Conservation (phyloP, 2,329 filamentous ascomycete species). For the Diplodia corticola region DNA sequence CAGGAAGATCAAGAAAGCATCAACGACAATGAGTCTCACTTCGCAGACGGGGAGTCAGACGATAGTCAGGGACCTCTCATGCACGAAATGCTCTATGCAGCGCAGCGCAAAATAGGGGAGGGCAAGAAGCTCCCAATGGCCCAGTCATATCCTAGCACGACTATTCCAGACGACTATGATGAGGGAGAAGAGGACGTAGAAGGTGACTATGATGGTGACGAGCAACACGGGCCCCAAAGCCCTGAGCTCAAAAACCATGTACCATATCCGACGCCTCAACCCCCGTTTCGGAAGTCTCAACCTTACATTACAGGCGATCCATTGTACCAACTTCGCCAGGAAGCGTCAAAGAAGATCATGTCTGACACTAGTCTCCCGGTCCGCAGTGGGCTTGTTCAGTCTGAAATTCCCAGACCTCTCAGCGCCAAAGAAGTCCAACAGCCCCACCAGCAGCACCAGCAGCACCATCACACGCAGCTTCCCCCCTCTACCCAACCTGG, state of each 20-base stretch:
- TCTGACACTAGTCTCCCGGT: conserved; percentile 2
- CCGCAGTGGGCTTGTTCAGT: not conserved
- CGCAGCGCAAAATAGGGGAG: not conserved
- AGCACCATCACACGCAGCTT: not conserved
- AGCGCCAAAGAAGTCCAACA: not conserved
- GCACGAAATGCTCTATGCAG: not conserved
- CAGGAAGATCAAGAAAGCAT: not conserved
- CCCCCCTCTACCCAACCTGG: not conserved
- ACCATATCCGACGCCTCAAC: not conserved
- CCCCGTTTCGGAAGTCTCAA: not conserved
- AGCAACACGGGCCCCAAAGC: not conserved
- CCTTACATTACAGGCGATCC: not conserved
- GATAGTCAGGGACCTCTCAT: not conserved
- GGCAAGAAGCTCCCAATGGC: not conserved
- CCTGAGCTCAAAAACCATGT: not conserved
- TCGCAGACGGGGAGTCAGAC: not conserved
- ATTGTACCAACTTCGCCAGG: not conserved
- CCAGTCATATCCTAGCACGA: not conserved
- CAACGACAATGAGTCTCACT: not conserved
- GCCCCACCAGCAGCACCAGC: not conserved
- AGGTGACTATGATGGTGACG: not conserved
- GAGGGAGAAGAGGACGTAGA: not conserved
- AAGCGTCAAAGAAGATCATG: not conserved
- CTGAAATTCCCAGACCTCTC: not conserved
- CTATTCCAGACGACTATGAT: not conserved